A percentile compares a stretch with the other conserved stretches of the same genome.
These are phyloP conservation scores for Scenedesmus sp. DNA, from an alignment of 163 green algal genomes.

Conservation along the genomic window DNA sequence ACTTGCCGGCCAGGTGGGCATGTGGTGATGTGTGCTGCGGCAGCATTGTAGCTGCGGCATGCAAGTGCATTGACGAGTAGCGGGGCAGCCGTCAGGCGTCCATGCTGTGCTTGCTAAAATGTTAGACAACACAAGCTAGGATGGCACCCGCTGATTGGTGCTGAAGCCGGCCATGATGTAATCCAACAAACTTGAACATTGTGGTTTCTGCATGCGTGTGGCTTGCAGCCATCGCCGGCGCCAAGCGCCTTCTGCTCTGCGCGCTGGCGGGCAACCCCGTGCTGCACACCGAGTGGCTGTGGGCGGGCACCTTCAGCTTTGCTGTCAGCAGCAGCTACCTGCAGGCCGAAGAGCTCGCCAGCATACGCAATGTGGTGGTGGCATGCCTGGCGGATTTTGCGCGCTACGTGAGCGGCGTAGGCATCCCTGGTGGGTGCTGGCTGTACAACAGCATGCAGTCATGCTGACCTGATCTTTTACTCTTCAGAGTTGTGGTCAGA, in stretches of 20 bases:
- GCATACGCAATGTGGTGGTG: slow-evolving; percentile 21
- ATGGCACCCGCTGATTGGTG: too few relatives aligned
- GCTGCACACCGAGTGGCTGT: slow-evolving; percentile 45
- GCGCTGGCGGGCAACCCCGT: background rate
- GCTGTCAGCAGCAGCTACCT: slow-evolving; percentile 39
- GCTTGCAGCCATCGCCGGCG: background rate
- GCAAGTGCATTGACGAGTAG: background rate
- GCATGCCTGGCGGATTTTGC: slow-evolving; percentile 18
- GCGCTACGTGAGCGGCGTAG: slow-evolving; percentile 7
- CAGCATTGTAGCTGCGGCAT: background rate
- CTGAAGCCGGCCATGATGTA: too few relatives aligned
- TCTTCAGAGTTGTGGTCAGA: too few relatives aligned
- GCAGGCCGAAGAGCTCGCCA: background rate
- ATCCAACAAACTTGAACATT: background rate
- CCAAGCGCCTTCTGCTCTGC: background rate
- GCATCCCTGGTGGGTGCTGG: slow-evolving; percentile 8
- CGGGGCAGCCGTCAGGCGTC: background rate
- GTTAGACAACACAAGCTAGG: too few relatives aligned
- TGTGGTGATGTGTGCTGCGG: background rate
- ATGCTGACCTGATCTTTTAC: too few relatives aligned
- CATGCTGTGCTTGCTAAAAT: too few relatives aligned
- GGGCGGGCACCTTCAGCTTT: slow-evolving; percentile 24
- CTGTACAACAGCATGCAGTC: background rate
- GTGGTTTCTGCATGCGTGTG: background rate
- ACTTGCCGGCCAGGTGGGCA: slow-evolving; percentile 30